phyloP scores from a whole-genome alignment of 1,284 basidiomycete genomes.

The Cryptococcus sp. region DNA sequence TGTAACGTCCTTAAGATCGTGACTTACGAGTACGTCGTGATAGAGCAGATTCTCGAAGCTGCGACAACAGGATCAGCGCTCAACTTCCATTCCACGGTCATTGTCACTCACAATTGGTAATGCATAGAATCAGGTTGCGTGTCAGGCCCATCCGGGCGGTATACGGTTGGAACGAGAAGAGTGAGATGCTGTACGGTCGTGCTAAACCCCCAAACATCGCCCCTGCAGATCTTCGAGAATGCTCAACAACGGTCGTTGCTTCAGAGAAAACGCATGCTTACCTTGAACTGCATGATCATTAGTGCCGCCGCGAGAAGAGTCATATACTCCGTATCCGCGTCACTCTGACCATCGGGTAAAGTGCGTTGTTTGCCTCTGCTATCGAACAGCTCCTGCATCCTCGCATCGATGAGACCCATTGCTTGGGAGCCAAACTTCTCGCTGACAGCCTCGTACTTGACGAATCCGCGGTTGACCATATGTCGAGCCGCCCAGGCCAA shows the following conservation, averaged over 20 bases:
- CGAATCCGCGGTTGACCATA: constrained; percentile 37
- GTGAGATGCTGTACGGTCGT: constrained; percentile 25
- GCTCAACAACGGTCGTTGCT: constrained; percentile 1
- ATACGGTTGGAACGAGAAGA: constrained; percentile 19
- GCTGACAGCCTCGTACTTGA: constrained; percentile 36
- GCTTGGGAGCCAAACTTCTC: constrained; percentile 36
- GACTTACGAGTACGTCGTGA: constrained; percentile 36
- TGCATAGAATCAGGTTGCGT: constrained; percentile 26
- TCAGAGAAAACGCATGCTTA: too few relatives aligned
- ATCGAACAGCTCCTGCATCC: constrained; percentile 20
- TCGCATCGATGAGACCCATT: constrained; percentile 17
- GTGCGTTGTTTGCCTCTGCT: constrained; percentile 10
- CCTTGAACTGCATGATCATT: constrained; percentile 45
- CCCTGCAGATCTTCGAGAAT: constrained; percentile 34
- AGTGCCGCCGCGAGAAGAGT: constrained; percentile 37
- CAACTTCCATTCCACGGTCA: too few relatives aligned
- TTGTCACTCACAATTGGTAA: constrained; percentile 32
- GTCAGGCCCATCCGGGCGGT: constrained; percentile 13
- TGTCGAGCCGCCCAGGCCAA: constrained; percentile 43
- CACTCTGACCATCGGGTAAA: not conserved
- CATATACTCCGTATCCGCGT: constrained; percentile 26
- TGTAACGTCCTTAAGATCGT: not conserved
- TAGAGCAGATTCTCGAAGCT: constrained; percentile 44
- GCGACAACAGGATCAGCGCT: not conserved
- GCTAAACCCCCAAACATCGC: constrained; percentile 43